These are phyloP conservation scores for Rhizoclosmatium sp. DNA, from an alignment of 192 early-diverging fungal genomes.

Conservation along the genomic window DNA sequence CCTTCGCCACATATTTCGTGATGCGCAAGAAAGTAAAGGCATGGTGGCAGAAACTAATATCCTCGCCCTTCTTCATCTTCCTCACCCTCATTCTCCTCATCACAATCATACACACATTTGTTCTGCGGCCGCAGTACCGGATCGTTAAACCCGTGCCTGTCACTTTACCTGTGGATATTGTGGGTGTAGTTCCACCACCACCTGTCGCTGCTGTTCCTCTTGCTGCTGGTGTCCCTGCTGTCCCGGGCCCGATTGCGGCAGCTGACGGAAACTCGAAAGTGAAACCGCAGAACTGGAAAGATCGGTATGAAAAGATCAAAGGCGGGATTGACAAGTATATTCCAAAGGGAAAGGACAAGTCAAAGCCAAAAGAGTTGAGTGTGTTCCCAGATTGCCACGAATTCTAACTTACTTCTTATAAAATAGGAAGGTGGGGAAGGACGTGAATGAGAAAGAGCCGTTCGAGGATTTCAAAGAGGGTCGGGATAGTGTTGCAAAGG, in stretches of 20 bases:
- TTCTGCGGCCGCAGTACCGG: not conserved
- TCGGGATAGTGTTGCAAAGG: too few relatives aligned
- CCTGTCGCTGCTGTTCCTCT: too few relatives aligned
- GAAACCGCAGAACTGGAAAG: not conserved
- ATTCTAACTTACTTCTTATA: too few relatives aligned
- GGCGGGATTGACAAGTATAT: not conserved
- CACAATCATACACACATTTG: not conserved
- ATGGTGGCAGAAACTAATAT: slow-evolving; percentile 24
- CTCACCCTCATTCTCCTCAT: not conserved
- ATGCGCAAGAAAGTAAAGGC: slow-evolving; percentile 36
- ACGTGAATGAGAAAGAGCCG: too few relatives aligned
- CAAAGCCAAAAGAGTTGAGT: too few relatives aligned
- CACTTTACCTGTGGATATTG: not conserved
- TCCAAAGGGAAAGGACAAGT: too few relatives aligned
- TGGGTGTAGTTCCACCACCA: too few relatives aligned
- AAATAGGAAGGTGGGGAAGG: too few relatives aligned
- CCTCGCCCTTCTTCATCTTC: slow-evolving; percentile 20
- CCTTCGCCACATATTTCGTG: slow-evolving; percentile 36
- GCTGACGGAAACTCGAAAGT: not conserved
- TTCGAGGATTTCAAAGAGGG: too few relatives aligned
- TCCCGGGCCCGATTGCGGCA: not conserved
- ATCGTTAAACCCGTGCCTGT: not conserved
- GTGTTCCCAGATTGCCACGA: too few relatives aligned
- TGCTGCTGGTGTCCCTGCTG: not conserved
- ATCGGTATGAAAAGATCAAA: not conserved